These are phyloP conservation scores for Xanthoparmelia taractica DNA, from an alignment of 495 filamentous ascomycete genomes.

Conservation along the genomic window DNA sequence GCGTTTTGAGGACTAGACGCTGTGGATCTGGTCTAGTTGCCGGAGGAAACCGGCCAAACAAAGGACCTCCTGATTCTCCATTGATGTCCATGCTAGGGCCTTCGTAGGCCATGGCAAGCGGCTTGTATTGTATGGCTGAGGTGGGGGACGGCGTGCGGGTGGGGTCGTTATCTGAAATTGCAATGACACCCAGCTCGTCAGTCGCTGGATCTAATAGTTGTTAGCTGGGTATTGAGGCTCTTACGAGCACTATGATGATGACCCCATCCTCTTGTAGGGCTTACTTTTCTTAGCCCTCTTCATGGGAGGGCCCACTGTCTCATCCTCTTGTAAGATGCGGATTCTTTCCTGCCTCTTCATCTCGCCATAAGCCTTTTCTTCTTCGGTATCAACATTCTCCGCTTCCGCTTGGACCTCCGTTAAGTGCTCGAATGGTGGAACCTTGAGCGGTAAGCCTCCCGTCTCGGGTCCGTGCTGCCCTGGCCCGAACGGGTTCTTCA, in stretches of 20 bases:
- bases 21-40: conserved; percentile 18
- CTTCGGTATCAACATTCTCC: conserved; percentile 86
- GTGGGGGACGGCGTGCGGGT: conserved; percentile 21
- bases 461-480: conserved; percentile 50
- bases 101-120: conserved; percentile 34
- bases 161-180: conserved; percentile 22
- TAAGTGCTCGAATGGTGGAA: conserved; percentile 71
- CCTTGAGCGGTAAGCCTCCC: conserved; percentile 65
- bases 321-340: conserved; percentile 62
- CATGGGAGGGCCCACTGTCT: conserved; percentile 47
- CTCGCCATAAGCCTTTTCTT: conserved; percentile 80
- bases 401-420: conserved; percentile 64
- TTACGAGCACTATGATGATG: background rate
- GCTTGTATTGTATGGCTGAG: conserved; percentile 13
- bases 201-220: conserved; percentile 11
- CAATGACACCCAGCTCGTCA: conserved; percentile 17
- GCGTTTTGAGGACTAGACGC: conserved; percentile 44
- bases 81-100: conserved; percentile 25
- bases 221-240: background rate
- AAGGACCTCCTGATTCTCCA: conserved; percentile 30
- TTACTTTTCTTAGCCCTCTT: conserved; percentile 51
- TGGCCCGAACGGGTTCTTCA: conserved; percentile 81
- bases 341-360: conserved; percentile 77
- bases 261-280: conserved; percentile 29
- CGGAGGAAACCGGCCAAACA: conserved; percentile 32